These are phyloP conservation scores for Pavlovales sp. DNA, from an alignment of 208 protist genomes.

Conservation along the genomic window DNA sequence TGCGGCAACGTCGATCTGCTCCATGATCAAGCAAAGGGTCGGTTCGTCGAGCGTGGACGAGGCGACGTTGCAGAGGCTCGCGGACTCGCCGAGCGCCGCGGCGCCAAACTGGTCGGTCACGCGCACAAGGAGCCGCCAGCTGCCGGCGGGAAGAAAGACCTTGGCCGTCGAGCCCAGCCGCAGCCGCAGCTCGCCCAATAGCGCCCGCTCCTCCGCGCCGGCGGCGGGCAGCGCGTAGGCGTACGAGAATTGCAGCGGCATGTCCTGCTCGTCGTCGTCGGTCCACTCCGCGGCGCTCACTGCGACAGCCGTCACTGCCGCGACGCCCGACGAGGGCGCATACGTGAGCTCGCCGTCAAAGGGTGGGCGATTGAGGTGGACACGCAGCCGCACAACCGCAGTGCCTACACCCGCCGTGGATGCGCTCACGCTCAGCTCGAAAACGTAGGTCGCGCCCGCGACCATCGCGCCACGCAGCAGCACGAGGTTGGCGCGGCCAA, in stretches of 20 bases:
- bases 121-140: not conserved
- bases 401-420: no score
- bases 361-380: not conserved
- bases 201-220: no score
- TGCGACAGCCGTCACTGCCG: not conserved
- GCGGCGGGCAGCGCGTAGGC: no score
- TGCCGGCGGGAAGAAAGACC: not conserved
- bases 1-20: not conserved
- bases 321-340: no score
- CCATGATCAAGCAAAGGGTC: not conserved
- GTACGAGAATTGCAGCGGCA: not conserved
- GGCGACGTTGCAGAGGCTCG: not conserved
- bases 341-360: not conserved
- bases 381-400: not conserved
- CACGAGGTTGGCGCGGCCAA: not conserved
- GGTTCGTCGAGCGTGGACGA: not conserved
- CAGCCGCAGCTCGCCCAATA: no score
- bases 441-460: not conserved
- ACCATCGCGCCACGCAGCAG: not conserved
- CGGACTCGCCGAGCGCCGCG: not conserved
- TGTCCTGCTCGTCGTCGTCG: not conserved
- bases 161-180: no score
- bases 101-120: not conserved
- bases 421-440: not conserved
- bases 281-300: not conserved